Evolutionary conservation across 441 rosid genomes (phyloP).

Genomic region (Erodium texanum): DNA sequence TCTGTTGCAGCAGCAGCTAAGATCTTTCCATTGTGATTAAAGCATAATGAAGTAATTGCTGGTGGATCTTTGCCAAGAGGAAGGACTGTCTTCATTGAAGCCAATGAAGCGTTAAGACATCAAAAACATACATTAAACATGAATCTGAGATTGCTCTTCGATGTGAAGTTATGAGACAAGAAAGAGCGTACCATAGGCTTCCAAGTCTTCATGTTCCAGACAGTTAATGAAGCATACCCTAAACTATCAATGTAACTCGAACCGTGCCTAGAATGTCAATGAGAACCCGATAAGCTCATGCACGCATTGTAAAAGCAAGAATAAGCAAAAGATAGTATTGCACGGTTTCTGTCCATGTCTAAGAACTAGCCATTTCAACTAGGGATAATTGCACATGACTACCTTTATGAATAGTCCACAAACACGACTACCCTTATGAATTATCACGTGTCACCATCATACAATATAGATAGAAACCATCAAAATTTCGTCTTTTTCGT

Average conservation of each 20-base stretch:
- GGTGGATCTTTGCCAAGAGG: conserved; percentile 81
- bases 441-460: too few relatives aligned
- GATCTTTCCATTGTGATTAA: conserved; percentile 72
- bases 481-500: too few relatives aligned
- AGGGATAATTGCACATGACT: too few relatives aligned
- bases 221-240: conserved; percentile 56
- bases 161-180: conserved; percentile 16
- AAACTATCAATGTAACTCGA: conserved; percentile 34
- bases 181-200: conserved; percentile 50
- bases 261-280: conserved; percentile 34
- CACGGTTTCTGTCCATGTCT: background rate
- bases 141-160: conserved; percentile 14
- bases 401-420: too few relatives aligned
- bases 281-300: conserved; percentile 10
- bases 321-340: background rate
- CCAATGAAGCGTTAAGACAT: conserved; percentile 29
- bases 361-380: background rate
- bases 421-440: too few relatives aligned
- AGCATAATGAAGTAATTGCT: conserved; percentile 61
- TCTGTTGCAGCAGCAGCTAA: conserved; percentile 69
- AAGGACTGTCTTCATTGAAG: conserved; percentile 59
- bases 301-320: conserved; percentile 1
- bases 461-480: too few relatives aligned
- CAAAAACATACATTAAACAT: conserved; percentile 11
- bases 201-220: conserved; percentile 80